Evolutionary conservation across 2,329 filamentous ascomycete species (phyloP).

Genomic region (Calycina herbarum): DNA sequence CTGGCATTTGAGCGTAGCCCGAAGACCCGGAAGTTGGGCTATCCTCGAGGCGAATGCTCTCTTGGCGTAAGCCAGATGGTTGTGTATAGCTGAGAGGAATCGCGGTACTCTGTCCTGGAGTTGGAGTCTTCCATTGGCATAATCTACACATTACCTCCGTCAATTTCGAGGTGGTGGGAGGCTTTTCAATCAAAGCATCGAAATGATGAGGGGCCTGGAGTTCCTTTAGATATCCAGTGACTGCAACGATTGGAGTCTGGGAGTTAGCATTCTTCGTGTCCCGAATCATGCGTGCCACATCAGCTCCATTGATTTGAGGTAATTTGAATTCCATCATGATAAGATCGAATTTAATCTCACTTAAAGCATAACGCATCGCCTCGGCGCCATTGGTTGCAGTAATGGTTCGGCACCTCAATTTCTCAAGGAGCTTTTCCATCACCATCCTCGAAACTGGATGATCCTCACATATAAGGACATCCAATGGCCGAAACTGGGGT

Average conservation of each 20-base stretch:
- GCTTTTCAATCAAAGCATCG: slow-evolving; percentile 93
- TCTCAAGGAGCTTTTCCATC: slow-evolving; percentile 98
- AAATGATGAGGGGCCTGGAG: slow-evolving; percentile 94
- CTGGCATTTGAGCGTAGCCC: slow-evolving; percentile 71
- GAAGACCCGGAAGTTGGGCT: slow-evolving; percentile 72
- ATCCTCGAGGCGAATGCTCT: slow-evolving; percentile 66
- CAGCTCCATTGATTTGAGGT: slow-evolving; percentile 90
- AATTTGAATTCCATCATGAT: slow-evolving; percentile 98
- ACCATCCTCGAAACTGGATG: slow-evolving; percentile 95
- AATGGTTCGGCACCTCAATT: slow-evolving; percentile 90
- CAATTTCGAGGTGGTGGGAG: slow-evolving; percentile 87
- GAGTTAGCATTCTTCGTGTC: slow-evolving; percentile 95
- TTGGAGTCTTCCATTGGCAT: slow-evolving; percentile 89
- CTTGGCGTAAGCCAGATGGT: slow-evolving; percentile 64
- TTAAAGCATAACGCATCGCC: slow-evolving; percentile 89
- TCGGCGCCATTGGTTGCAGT: slow-evolving; percentile 88
- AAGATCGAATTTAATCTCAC: slow-evolving; percentile 97
- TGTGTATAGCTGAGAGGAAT: slow-evolving; percentile 57
- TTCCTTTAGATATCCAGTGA: slow-evolving; percentile 98
- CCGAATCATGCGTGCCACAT: slow-evolving; percentile 95
- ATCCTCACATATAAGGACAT: slow-evolving; percentile 95
- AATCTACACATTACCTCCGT: slow-evolving; percentile 83
- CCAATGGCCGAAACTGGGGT: slow-evolving; percentile 84
- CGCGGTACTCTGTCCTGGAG: slow-evolving; percentile 46
- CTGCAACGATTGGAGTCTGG: slow-evolving; percentile 91